Base-by-base conservation (phyloP, 2,329 filamentous ascomycete species). In the Nigrospora osmanthi region DNA sequence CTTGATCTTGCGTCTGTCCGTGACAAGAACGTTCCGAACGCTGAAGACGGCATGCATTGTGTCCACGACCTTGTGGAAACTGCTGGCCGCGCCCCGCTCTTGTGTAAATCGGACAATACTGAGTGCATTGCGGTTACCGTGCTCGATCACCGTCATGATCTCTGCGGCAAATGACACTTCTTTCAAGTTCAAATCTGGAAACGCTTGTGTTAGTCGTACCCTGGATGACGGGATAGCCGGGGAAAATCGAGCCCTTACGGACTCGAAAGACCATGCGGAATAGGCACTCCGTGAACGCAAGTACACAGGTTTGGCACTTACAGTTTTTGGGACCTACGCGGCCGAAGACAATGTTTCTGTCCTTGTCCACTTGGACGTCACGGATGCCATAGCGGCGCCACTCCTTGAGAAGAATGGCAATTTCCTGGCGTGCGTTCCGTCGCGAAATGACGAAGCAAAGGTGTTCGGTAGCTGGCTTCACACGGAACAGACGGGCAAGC, bases 151-250 rank as follows among this genome's bases (percentile, higher is more conserved):
- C 2, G 85, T 89, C 69, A 94, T 94, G 49, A 96, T 77, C 62
- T 96, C 89, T 34, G 83, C 81, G 14, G 88, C 85, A 64, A 97
- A 90, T 13, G 84, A 77, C n/a, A 96, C 89, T 44, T 89, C 85
- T 59, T 90, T 93, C 60, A 96, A 78, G 50, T 84, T 77, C 42
- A 95, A 75, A 57, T 85, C 87, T 90, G 54, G 35, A 33, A n/a
- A 16, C 19, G 17, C 14, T 1, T 11, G 31, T 28, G 45, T 54
- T 49, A 56, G 58, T 54, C 34, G 13, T 36, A 30, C n/a, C 12
- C 35, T 38, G 34, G 11, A 38, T 28, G 6, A 15, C 12, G 11
- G 32, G 3, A 11, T 38, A 23, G 4, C 19, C 6, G 5, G 23
- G 9, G 6, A 7, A 7, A 7, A 2, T 10, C 23, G 5, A 6